These are phyloP conservation scores for Suhomyces coccinellae DNA, from an alignment of 1,139 yeast genomes.

Conservation along the genomic window DNA sequence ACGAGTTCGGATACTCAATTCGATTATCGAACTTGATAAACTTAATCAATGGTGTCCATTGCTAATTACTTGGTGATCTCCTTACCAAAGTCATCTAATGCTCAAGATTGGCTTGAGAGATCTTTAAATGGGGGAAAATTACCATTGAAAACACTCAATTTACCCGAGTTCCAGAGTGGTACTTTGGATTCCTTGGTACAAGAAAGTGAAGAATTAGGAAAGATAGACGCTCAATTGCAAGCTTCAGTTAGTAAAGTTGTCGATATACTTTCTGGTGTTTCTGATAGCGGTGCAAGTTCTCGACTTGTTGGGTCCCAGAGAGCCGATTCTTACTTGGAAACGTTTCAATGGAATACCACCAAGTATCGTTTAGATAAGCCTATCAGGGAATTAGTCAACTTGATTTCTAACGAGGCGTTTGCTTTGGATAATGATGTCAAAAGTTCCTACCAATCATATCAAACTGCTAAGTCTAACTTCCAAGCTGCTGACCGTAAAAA, in stretches of 20 bases:
- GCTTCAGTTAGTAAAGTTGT: constrained; percentile 69
- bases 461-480: constrained; percentile 78
- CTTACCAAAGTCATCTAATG: constrained; percentile 51
- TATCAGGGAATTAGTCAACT: constrained; percentile 68
- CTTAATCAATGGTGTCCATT: constrained; percentile 18
- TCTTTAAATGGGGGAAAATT: constrained; percentile 45
- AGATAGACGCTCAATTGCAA: constrained; percentile 74
- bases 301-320: constrained; percentile 45
- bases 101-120: constrained; percentile 46
- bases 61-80: constrained; percentile 53
- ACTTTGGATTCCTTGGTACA: constrained; percentile 89
- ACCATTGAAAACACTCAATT: constrained; percentile 47
- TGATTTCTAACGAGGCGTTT: constrained; percentile 74
- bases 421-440: constrained; percentile 84
- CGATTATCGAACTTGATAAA: constrained; percentile 1
- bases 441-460: constrained; percentile 66
- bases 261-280: constrained; percentile 62
- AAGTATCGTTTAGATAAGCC: constrained; percentile 86
- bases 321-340: constrained; percentile 64
- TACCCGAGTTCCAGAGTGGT: constrained; percentile 94
- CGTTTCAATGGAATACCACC: constrained; percentile 83
- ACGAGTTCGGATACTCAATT: neutral
- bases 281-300: constrained; percentile 35
- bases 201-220: constrained; percentile 85
- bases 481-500: constrained; percentile 89